Base-by-base conservation (phyloP, 306 rosid species). In the Prunus mume region DNA sequence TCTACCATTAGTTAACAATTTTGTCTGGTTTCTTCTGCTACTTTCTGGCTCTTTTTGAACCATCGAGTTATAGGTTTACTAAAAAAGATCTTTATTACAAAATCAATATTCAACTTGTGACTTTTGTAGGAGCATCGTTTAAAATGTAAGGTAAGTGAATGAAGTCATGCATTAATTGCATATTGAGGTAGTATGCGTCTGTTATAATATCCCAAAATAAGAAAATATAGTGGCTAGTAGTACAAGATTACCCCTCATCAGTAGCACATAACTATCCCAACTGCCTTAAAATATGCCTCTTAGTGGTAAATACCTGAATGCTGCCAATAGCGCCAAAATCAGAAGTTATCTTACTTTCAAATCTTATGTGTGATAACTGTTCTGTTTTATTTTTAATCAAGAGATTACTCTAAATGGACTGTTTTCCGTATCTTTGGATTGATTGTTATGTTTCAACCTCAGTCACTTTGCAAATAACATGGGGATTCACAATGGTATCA, bases 21-120 rank as follows among this genome's bases (percentile, higher is more conserved):
- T 27, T 74, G 8, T 56, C 60, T 67, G 12, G 69, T 84, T 74
- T 25, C 71, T 77, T 80, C 34, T 38, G 63, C 75, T 72, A 49
- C 78, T 67, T 54, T 80, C 54, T 74, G 27, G 72, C 58, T 9
- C 28, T 50, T 32, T 69, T 45, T 14, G 76, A 71, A 69, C 61
- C 15, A 6, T 83, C 10, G 43, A 75, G 69, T 28, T 65, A n/a
- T 63, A 55, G 69, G 71, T 78, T 83, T 55, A n/a, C 58, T 41
- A 2, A 69, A 52, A 15, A 11, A 51, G 24, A 45, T 12, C 12
- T 51, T 51, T 15, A 18, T 22, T 57, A 43, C 67, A 72, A 58
- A 6, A 24, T 57, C 64, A 43, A 13, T 15, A 28, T 8, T 9
- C 46, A 43, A 3, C 57, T 15, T 52, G 47, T 71, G 64, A 52